These are phyloP conservation scores for Penicillium sp. DNA, from an alignment of 2,329 filamentous ascomycete genomes.

Conservation along the genomic window DNA sequence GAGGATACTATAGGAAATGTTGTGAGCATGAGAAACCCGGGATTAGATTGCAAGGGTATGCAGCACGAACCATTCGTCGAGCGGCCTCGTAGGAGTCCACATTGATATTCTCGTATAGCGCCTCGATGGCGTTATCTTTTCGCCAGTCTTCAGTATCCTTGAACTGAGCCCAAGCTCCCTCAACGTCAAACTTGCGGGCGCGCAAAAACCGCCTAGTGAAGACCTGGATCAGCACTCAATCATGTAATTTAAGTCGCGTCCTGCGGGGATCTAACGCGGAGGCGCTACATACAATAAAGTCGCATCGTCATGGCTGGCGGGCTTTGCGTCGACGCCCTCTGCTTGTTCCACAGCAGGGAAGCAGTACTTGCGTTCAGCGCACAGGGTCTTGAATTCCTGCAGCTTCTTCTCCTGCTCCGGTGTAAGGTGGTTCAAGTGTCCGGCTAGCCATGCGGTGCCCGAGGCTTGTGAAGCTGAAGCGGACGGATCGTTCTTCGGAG, in stretches of 20 bases:
- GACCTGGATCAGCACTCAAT: background rate
- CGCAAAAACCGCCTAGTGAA: conserved; percentile 72
- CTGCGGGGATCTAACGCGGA: background rate
- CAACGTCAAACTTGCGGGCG: conserved; percentile 74
- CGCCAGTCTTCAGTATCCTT: conserved; percentile 87
- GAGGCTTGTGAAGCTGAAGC: conserved; percentile 39
- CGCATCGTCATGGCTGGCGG: conserved; percentile 48
- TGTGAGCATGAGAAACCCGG: too few relatives aligned
- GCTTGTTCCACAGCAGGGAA: conserved; percentile 30
- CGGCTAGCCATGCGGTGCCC: conserved; percentile 46
- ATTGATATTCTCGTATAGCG: conserved; percentile 83
- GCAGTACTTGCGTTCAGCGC: conserved; percentile 61
- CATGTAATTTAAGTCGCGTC: background rate
- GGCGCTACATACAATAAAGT: conserved; percentile 46
- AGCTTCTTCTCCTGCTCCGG: conserved; percentile 67
- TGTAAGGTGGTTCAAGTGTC: conserved; percentile 78
- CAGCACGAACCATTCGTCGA: conserved; percentile 60
- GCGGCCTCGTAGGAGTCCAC: conserved; percentile 79
- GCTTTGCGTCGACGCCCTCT: conserved; percentile 31
- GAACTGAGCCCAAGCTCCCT: conserved; percentile 80
- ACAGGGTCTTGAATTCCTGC: conserved; percentile 67
- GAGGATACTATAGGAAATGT: conserved; percentile 81
- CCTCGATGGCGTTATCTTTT: conserved; percentile 71
- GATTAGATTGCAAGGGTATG: background rate
- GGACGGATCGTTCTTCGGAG: conserved; percentile 36